These are phyloP conservation scores for Cydonia oblonga DNA, from an alignment of 331 rosid genomes.

Conservation along the genomic window DNA sequence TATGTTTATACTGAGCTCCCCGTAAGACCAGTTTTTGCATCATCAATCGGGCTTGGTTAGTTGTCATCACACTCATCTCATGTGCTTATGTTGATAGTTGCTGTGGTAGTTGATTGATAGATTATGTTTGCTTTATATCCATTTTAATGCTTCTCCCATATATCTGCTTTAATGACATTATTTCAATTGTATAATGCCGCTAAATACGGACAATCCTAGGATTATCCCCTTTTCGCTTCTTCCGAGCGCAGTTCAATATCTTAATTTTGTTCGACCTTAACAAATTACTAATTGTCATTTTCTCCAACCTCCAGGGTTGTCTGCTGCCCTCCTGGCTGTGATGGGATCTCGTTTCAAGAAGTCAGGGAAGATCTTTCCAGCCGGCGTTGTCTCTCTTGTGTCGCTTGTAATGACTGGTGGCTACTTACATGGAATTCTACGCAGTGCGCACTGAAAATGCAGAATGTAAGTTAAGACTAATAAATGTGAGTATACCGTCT, in stretches of 20 bases:
- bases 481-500: background rate
- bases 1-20: constrained; percentile 66
- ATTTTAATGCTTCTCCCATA: background rate
- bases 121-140: background rate
- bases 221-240: background rate
- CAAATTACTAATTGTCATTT: background rate
- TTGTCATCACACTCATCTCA: background rate
- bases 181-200: no score
- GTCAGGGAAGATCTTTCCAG: constrained; percentile 93
- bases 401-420: constrained; percentile 87
- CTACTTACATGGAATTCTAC: constrained; percentile 88
- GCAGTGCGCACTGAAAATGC: constrained; percentile 50
- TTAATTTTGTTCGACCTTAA: background rate
- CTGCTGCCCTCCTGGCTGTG: constrained; percentile 78
- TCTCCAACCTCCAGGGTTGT: constrained; percentile 42
- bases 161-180: background rate
- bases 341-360: constrained; percentile 95
- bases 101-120: background rate
- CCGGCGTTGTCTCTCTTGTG: constrained; percentile 82
- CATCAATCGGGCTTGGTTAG: constrained; percentile 91
- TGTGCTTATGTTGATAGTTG: constrained; percentile 1
- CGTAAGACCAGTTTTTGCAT: constrained; percentile 66
- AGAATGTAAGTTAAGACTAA: background rate
- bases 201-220: no score
- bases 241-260: background rate